Percentiles rank a stretch among this genome's conserved stretches.
Conservation (phyloP, 108 stramenopile genomes). For the Cyclotella choctawhatcheeana region DNA sequence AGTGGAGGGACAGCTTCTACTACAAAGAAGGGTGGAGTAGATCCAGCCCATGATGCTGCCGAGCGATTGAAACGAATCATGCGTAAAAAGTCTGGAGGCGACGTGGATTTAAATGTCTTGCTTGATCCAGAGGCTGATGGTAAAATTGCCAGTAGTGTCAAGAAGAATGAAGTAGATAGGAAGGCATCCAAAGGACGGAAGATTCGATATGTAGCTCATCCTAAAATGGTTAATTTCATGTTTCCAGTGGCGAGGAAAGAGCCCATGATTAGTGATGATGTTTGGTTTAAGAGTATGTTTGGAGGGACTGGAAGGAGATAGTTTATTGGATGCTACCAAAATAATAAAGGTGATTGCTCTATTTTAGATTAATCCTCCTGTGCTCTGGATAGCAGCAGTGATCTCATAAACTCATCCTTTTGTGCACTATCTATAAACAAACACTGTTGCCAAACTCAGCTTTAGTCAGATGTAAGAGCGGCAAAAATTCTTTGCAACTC, state of each 20-base stretch:
- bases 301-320: constrained; percentile 63
- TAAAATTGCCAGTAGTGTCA: constrained; percentile 21
- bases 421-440: too few relatives aligned
- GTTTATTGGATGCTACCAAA: too few relatives aligned
- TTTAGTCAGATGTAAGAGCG: too few relatives aligned
- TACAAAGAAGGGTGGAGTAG: constrained; percentile 9
- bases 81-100: constrained; percentile 51
- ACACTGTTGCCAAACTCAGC: too few relatives aligned
- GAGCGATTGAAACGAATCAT: constrained; percentile 42
- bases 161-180: constrained; percentile 80
- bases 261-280: constrained; percentile 69
- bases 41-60: constrained; percentile 52
- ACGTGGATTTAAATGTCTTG: constrained; percentile 31
- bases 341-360: too few relatives aligned
- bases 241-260: constrained; percentile 81
- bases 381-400: too few relatives aligned
- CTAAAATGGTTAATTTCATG: constrained; percentile 94
- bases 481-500: too few relatives aligned
- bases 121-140: constrained; percentile 4
- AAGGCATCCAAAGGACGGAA: constrained; percentile 95
- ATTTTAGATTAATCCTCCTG: too few relatives aligned
- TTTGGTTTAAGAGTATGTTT: constrained; percentile 85
- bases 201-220: constrained; percentile 89
- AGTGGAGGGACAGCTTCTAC: constrained; percentile 17
- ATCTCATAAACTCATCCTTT: too few relatives aligned